Percentiles rank a stretch among this genome's conserved stretches.
These are phyloP conservation scores for Taphrina communis DNA, from an alignment of 1,139 yeast genomes.

Conservation along the genomic window DNA sequence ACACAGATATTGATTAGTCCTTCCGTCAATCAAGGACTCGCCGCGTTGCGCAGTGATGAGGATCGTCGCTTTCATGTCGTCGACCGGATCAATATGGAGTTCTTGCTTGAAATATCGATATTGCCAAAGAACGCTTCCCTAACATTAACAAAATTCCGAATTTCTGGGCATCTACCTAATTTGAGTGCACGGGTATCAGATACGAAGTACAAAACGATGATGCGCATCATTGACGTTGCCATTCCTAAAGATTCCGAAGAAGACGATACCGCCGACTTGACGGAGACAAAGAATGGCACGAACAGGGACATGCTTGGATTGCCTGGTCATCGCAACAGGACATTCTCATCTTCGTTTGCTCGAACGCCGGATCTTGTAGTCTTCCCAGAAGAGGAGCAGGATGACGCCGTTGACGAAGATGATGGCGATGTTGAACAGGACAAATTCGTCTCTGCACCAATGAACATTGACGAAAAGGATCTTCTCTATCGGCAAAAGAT, in stretches of 20 bases:
- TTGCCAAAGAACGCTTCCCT: constrained; percentile 78
- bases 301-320: not conserved
- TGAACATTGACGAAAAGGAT: constrained; percentile 44
- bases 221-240: constrained; percentile 74
- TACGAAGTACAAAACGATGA: constrained; percentile 83
- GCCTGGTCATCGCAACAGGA: constrained; percentile 5
- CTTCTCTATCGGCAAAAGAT: constrained; percentile 58
- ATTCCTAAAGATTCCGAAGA: constrained; percentile 64
- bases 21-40: constrained; percentile 74
- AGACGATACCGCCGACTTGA: constrained; percentile 38
- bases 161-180: constrained; percentile 81
- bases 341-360: constrained; percentile 27
- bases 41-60: constrained; percentile 59
- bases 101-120: constrained; percentile 79
- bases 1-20: constrained; percentile 82
- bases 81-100: constrained; percentile 75
- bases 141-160: constrained; percentile 62
- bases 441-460: constrained; percentile 28
- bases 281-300: not conserved
- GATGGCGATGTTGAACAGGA: constrained; percentile 18
- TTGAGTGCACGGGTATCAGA: constrained; percentile 78
- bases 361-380: constrained; percentile 32
- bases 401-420: constrained; percentile 44
- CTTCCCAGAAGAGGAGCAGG: constrained; percentile 38
- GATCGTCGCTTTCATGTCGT: constrained; percentile 64